phyloP scores from a whole-genome alignment of 2,329 filamentous ascomycete genomes.

The Amphichorda felina region DNA sequence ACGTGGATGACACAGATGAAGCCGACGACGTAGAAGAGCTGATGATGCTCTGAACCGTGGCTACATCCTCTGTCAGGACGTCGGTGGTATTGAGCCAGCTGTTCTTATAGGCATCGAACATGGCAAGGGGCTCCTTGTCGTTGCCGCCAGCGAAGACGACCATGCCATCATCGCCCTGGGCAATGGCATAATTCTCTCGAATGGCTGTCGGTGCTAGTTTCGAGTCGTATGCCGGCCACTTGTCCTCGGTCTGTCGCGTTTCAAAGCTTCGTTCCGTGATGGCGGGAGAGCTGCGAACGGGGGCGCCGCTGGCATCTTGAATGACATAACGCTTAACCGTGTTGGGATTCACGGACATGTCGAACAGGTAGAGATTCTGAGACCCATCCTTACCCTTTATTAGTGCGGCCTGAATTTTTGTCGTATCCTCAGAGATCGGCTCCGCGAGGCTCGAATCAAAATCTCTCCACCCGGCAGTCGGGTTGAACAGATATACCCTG shows the following conservation, averaged over 20 bases:
- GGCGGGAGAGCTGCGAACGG: constrained; percentile 32
- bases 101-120: constrained; percentile 70
- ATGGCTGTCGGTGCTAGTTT: constrained; percentile 53
- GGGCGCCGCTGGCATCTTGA: constrained; percentile 45
- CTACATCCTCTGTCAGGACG: constrained; percentile 35
- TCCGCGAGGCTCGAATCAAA: constrained; percentile 52
- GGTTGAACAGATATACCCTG: constrained; percentile 61
- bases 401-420: constrained; percentile 47
- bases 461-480: constrained; percentile 50
- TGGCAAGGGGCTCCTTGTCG: constrained; percentile 51
- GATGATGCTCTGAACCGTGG: constrained; percentile 4
- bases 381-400: constrained; percentile 64
- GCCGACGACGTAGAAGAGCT: constrained; percentile 16
- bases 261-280: constrained; percentile 21
- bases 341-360: constrained; percentile 65
- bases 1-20: constrained; percentile 13
- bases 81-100: constrained; percentile 63
- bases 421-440: constrained; percentile 45
- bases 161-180: constrained; percentile 51
- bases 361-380: constrained; percentile 68
- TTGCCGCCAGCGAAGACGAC: constrained; percentile 73
- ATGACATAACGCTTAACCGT: constrained; percentile 59
- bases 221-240: constrained; percentile 72
- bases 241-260: constrained; percentile 35
- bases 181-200: constrained; percentile 60